Percentiles rank a stretch among this genome's conserved stretches.
phyloP scores from a whole-genome alignment of 768 basidiomycete species.

The Collybia sordida region DNA sequence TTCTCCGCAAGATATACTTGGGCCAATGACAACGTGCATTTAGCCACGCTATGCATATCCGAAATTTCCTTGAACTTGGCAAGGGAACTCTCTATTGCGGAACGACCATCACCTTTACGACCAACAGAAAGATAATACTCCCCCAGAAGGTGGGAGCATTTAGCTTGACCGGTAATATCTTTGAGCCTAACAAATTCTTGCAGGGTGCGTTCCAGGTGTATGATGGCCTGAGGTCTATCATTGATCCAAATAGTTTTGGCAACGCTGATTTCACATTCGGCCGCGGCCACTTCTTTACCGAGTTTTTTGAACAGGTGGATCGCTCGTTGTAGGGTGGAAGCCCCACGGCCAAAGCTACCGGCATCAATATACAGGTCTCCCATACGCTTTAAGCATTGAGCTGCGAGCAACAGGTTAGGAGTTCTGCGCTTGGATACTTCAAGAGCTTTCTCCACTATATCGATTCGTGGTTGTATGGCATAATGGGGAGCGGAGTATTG shows the following conservation, averaged over 20 bases:
- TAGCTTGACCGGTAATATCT: constrained; percentile 7
- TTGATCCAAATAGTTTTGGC: constrained; percentile 12
- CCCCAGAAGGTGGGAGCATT: constrained; percentile 1
- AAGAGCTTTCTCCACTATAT: constrained; percentile 6
- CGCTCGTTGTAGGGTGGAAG: constrained; percentile 1
- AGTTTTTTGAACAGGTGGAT: constrained; percentile 9
- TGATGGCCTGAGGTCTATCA: constrained; percentile 1
- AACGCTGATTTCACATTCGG: constrained; percentile 6
- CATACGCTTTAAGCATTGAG: constrained; percentile 6
- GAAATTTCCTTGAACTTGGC: background rate
- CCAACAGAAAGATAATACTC: background rate
- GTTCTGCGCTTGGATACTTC: background rate
- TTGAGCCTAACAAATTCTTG: constrained; percentile 3
- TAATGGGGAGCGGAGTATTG: constrained; percentile 10
- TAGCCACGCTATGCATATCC: constrained; percentile 1
- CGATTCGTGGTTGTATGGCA: constrained; percentile 5
- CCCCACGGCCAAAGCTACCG: constrained; percentile 2
- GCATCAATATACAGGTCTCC: constrained; percentile 11
- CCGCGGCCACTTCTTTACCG: constrained; percentile 3
- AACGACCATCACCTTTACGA: constrained; percentile 4
- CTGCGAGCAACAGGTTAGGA: constrained; percentile 4
- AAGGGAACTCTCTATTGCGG: background rate
- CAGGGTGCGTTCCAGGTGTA: constrained; percentile 6
- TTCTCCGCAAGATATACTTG: constrained; percentile 1
- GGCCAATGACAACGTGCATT: constrained; percentile 3